A percentile compares a stretch with the other conserved stretches of the same genome.
phyloP scores from a whole-genome alignment of 2,329 filamentous ascomycete genomes.

The Bipolaris oryzae region DNA sequence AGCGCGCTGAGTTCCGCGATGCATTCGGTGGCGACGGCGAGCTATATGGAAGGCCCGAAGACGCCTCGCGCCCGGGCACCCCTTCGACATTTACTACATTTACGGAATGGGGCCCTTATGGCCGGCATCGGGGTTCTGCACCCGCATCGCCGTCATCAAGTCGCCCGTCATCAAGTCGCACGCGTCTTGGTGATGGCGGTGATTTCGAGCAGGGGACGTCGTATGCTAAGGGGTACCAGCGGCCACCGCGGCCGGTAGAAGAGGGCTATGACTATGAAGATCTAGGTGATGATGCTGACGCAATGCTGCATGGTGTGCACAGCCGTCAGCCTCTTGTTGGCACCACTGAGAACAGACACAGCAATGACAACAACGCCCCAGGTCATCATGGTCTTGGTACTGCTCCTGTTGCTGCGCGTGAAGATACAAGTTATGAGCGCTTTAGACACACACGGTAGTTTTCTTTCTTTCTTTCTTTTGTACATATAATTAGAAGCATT shows the following conservation, averaged over 20 bases:
- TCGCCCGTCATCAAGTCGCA: conserved; percentile 28
- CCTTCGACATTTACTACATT: conserved; percentile 40
- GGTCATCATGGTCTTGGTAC: conserved; percentile 16
- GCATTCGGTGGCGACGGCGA: conserved; percentile 76
- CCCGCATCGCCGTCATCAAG: conserved; percentile 29
- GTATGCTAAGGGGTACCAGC: conserved; percentile 37
- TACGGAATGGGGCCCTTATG: conserved; percentile 26
- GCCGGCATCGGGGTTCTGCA: conserved; percentile 13
- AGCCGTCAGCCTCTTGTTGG: conserved; percentile 29
- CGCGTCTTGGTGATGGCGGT: conserved; percentile 23
- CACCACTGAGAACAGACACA: conserved; percentile 6
- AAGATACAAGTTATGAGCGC: conserved; percentile 27
- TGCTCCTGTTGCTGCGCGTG: conserved; percentile 11
- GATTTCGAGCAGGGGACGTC: conserved; percentile 30
- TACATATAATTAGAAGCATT: no score
- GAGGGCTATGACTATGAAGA: conserved; percentile 27
- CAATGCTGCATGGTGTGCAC: conserved; percentile 22
- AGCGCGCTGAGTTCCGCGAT: conserved; percentile 83
- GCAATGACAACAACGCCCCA: neutral
- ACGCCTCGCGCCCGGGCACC: conserved; percentile 53
- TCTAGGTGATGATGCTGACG: conserved; percentile 28
- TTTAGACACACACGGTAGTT: conserved; percentile 15
- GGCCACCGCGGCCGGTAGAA: conserved; percentile 16
- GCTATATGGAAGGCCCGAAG: conserved; percentile 62
- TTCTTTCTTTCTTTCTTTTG: no score